Evolutionary conservation across 371 early-diverging fungal species (phyloP).

Genomic region (Haplosporangium sp.): DNA sequence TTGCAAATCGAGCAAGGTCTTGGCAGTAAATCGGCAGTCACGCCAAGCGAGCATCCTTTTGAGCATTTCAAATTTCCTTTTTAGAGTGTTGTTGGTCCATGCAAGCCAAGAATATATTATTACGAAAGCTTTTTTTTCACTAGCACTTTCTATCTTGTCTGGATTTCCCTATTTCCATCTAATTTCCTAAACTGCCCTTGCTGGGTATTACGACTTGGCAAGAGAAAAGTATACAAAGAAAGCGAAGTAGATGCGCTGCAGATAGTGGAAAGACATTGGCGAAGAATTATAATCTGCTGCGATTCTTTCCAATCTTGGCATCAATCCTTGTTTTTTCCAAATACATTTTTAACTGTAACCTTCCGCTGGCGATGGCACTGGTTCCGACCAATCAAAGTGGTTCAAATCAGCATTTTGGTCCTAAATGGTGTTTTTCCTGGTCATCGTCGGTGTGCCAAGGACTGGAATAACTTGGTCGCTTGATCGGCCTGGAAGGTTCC

Average conservation of each 20-base stretch:
- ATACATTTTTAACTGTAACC: neutral
- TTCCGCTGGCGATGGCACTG: neutral
- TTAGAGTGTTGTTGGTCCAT: too few relatives aligned
- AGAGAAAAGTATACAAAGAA: too few relatives aligned
- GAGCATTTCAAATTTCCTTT: too few relatives aligned
- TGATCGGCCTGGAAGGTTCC: conserved; percentile 42
- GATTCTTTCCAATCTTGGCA: neutral
- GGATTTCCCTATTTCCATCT: too few relatives aligned
- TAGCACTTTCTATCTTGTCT: too few relatives aligned
- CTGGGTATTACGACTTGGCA: too few relatives aligned
- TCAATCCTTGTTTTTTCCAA: neutral
- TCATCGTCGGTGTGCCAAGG: conserved; percentile 55
- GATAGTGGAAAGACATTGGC: too few relatives aligned
- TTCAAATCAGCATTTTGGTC: neutral
- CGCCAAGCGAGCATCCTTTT: neutral
- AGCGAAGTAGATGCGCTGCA: neutral
- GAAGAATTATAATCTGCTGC: neutral
- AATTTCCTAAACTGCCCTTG: too few relatives aligned
- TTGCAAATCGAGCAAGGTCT: neutral
- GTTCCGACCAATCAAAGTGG: neutral
- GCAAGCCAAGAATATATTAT: too few relatives aligned
- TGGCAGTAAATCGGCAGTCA: conserved; percentile 8
- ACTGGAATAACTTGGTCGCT: conserved; percentile 46
- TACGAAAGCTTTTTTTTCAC: too few relatives aligned
- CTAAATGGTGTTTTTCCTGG: neutral